Base-by-base conservation (phyloP, 1,139 yeast genomes). In the Meyerozyma guilliermondii region DNA sequence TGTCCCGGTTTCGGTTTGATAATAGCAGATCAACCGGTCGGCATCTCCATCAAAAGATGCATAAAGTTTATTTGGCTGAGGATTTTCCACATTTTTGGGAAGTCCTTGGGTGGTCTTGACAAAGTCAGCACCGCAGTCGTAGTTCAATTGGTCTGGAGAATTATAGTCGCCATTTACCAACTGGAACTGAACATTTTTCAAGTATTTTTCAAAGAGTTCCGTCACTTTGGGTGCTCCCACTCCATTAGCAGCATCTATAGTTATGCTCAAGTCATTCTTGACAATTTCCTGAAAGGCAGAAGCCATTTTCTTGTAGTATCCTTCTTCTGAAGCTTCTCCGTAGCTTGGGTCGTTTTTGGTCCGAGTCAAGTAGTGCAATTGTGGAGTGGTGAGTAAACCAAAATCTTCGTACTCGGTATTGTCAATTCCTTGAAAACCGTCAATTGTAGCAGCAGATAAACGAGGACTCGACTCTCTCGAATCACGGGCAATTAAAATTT, bases 41-140 rank as follows among this genome's bases (percentile, higher is more conserved):
- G 98, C 98, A 60, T 92, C 99, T 39, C 98, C 99, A 60, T 92
- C 98, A 57, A 88, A 89, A 1, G 96, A 87, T 8, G 95, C 87
- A 54, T 80, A 85, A 40, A 91, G 66, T 50, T 68, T 65, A 44
- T 68, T 63, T 40, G 62, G 55, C 5, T 59, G 59, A 1, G 74
- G 71, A 5, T 66, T 58, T 18, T 51, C 52, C 13, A 86, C 71
- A 36, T 81, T 82, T 9, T 71, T 65, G 6, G 98, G 98, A 40
- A 86, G 71, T 46, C 66, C 74, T 58, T 92, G 98, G 61, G 82
- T 80, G 3, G 97, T 87, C 63, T 92, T 94, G 47, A 92, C 98
- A 58, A 65, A 89, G 63, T 92, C 99, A 11, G 98, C 98, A 43
- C 99, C 99, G 60, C 98, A 92, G 40, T 80, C 76, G 36, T 67